Evolutionary conservation across 2,329 filamentous ascomycete species (phyloP), one percentile per base, ranked within the genome.

Genomic region (Hypoxylon sp.): DNA sequence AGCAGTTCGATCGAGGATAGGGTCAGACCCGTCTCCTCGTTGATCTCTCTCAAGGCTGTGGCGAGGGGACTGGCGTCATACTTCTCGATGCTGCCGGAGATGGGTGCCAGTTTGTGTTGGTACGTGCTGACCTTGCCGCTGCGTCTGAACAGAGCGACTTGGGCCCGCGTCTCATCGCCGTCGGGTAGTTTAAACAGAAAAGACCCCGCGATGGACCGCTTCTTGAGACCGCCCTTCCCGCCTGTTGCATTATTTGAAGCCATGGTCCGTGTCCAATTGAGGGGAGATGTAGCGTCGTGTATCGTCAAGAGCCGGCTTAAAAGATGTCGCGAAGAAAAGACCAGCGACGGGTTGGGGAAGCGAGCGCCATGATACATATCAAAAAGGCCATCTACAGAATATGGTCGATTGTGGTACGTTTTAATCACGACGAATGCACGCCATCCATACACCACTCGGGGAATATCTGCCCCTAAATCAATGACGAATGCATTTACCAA

Each of bases 41-140:
- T 71, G 20, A 91, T 79, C 75, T 91, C 88, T 12, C 89, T 83
- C 81, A 85, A 85, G 24, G 89, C 89, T 0, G 89, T 84, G 2
- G 80, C 78, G 4, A 88, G 74, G 0, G 88, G 84, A 20, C 76
- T 81, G 2, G 77, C 61, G 69, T 91, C 89, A 0, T 76, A 73
- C 4, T 78, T 54, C 2, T 90, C 85, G 52, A 91, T 84, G 57
- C 81, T 84, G 36, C 89, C 89, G 0, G 88, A 88, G 16, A 91
- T 84, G 0, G 88, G 86, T 0, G 87, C 88, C 51, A 88, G 82
- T 72, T 84, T 87, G 71, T 83, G 83, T 86, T 77, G 83, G 70
- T 91, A 91, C 0, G 87, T 88, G 4, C 78, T 79, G 14, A 90
- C 86, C 65, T 86, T 82, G 55, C 79, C 80, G 71, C 88, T 90